phyloP scores from a whole-genome alignment of 139 green algal genomes.

The Zygnema circumcarinatum region DNA sequence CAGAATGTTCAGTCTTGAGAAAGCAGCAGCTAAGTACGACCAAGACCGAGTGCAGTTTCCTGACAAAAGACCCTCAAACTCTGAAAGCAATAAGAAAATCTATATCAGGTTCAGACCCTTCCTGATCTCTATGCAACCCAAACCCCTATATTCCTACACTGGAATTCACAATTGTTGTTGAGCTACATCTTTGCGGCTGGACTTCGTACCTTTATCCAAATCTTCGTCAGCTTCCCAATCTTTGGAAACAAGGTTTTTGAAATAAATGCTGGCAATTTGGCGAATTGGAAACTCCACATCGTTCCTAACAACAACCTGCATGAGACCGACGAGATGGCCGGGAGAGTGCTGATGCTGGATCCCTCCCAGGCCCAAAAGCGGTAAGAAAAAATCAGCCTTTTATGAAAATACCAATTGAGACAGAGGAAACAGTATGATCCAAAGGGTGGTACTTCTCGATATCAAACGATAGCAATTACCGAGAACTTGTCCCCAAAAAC shows the following conservation, averaged over 20 bases:
- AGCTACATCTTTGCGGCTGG: too few species aligned
- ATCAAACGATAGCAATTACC: not conserved
- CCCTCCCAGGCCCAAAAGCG: not conserved
- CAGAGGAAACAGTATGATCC: not conserved
- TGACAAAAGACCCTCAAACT: too few species aligned
- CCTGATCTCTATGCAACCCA: too few species aligned
- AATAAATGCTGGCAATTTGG: conserved; percentile 89
- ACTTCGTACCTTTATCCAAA: not conserved
- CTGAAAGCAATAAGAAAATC: too few species aligned
- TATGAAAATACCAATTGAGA: not conserved
- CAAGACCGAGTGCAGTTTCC: too few species aligned
- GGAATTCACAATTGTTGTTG: too few species aligned
- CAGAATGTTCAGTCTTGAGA: too few species aligned
- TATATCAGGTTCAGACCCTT: too few species aligned
- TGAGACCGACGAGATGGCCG: conserved; percentile 78
- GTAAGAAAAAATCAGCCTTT: conserved; percentile 12
- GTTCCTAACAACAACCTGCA: conserved; percentile 81
- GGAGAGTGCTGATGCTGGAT: conserved; percentile 38
- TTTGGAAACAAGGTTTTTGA: conserved; percentile 91
- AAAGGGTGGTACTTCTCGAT: not conserved
- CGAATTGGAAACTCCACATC: conserved; percentile 75
- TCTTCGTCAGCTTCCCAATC: conserved; percentile 74
- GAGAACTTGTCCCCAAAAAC: not conserved
- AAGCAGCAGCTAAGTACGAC: too few species aligned
- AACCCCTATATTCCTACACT: too few species aligned